Evolutionary conservation across 1,284 basidiomycete genomes (phyloP).

Genomic region (Ganoderma resinaceum): DNA sequence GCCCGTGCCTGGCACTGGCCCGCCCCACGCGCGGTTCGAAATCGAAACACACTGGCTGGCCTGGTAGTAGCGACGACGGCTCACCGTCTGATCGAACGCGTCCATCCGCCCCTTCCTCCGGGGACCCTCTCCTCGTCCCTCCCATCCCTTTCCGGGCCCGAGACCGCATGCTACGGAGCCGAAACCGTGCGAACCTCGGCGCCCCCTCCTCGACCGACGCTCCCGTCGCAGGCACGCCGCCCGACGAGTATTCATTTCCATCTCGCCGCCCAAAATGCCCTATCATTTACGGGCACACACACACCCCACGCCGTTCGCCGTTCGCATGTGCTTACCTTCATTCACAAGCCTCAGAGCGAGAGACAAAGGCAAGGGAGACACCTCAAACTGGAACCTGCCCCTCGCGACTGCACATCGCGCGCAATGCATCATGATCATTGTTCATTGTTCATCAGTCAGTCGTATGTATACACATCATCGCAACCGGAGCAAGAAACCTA

Average conservation of each 20-base stretch:
- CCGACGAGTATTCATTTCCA: not conserved
- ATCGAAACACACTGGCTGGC: too few relatives aligned
- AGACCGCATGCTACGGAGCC: constrained; percentile 31
- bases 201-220: not conserved
- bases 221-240: not conserved
- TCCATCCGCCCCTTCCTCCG: not conserved
- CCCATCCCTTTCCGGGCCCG: constrained; percentile 20
- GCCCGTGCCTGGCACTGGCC: constrained; percentile 10
- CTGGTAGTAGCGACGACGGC: not conserved
- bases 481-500: constrained; percentile 1
- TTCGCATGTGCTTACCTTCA: not conserved
- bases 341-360: not conserved
- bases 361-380: not conserved
- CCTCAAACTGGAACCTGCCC: not conserved
- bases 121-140: not conserved
- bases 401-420: not conserved
- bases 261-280: not conserved
- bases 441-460: not conserved
- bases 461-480: not conserved
- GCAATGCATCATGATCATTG: not conserved
- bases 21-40: not conserved
- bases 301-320: not conserved
- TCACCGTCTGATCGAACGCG: not conserved
- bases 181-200: constrained; percentile 20
- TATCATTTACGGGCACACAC: not conserved